A percentile compares a stretch with the other conserved stretches of the same genome.
Conservation (phyloP, 495 filamentous ascomycete species). For the Penicillium atrosanguineum region DNA sequence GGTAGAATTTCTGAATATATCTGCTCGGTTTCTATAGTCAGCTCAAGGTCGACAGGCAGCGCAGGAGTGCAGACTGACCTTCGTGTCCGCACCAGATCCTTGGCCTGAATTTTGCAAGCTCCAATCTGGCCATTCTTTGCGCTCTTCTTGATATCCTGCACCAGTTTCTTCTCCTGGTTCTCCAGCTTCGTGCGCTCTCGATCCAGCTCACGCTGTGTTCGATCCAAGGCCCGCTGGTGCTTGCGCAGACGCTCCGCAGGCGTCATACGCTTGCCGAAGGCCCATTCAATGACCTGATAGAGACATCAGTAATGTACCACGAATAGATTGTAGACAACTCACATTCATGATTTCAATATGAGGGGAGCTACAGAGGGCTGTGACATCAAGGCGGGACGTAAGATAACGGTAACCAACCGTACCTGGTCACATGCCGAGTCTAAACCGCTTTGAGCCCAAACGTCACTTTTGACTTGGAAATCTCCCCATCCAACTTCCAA, state of each 20-base stretch:
- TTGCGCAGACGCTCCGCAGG: slow-evolving; percentile 94
- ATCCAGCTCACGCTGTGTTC: slow-evolving; percentile 94
- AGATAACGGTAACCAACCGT: slow-evolving; percentile 15
- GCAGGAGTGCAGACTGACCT: slow-evolving; percentile 48
- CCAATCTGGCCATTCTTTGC: slow-evolving; percentile 97
- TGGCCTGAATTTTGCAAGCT: slow-evolving; percentile 94
- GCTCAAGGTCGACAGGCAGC: background rate
- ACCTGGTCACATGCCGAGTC: slow-evolving; percentile 26
- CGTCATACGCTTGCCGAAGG: slow-evolving; percentile 97
- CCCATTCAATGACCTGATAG: slow-evolving; percentile 89
- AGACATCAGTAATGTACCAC: slow-evolving; percentile 5
- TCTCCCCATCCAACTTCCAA: slow-evolving; percentile 15
- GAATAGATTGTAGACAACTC: slow-evolving; percentile 12
- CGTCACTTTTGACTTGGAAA: slow-evolving; percentile 23
- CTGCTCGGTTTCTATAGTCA: slow-evolving; percentile 36
- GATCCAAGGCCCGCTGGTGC: slow-evolving; percentile 93
- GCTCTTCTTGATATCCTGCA: slow-evolving; percentile 93
- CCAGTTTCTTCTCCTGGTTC: slow-evolving; percentile 96
- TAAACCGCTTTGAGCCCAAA: slow-evolving; percentile 22
- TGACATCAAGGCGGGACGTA: slow-evolving; percentile 30
- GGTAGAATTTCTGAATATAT: slow-evolving; percentile 97
- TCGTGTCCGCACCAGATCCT: slow-evolving; percentile 90
- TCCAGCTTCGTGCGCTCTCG: slow-evolving; percentile 92
- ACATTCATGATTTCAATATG: slow-evolving; percentile 58
- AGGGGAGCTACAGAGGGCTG: slow-evolving; percentile 5